phyloP scores from a whole-genome alignment of 805 yeast genomes.

The Starmerella riodocensis region DNA sequence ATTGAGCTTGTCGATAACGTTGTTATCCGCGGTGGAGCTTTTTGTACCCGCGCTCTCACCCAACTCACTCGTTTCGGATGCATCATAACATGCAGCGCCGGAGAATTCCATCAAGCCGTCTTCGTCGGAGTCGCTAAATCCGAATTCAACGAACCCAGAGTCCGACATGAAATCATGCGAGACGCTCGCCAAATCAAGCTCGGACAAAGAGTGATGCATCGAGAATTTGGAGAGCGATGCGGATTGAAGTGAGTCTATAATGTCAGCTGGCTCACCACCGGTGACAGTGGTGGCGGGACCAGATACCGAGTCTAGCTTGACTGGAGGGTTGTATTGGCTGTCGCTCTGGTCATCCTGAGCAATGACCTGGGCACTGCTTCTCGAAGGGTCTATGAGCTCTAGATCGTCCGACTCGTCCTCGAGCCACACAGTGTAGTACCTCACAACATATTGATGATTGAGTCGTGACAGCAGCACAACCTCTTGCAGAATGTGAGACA shows the following conservation, averaged over 20 bases:
- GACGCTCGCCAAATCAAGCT: slow-evolving; percentile 14
- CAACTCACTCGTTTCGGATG: neutral
- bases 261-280: neutral
- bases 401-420: slow-evolving; percentile 46
- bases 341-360: neutral
- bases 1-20: neutral
- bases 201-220: slow-evolving; percentile 14
- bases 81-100: neutral
- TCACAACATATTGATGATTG: slow-evolving; percentile 88
- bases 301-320: neutral
- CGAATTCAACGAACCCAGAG: slow-evolving; percentile 25
- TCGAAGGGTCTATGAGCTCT: slow-evolving; percentile 21
- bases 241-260: slow-evolving; percentile 18
- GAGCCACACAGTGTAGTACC: slow-evolving; percentile 96
- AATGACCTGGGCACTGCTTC: neutral
- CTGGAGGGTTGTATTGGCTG: neutral
- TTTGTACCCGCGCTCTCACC: no score
- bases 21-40: neutral
- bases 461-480: slow-evolving; percentile 83
- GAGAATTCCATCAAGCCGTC: neutral
- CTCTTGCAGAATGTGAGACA: slow-evolving; percentile 74
- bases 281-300: neutral
- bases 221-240: slow-evolving; percentile 20
- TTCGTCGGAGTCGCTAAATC: slow-evolving; percentile 15
- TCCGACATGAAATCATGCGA: slow-evolving; percentile 21